A percentile compares a stretch with the other conserved stretches of the same genome.
These are phyloP conservation scores for Penicillium crustosum DNA, from an alignment of 2,329 filamentous ascomycete species.

Conservation along the genomic window DNA sequence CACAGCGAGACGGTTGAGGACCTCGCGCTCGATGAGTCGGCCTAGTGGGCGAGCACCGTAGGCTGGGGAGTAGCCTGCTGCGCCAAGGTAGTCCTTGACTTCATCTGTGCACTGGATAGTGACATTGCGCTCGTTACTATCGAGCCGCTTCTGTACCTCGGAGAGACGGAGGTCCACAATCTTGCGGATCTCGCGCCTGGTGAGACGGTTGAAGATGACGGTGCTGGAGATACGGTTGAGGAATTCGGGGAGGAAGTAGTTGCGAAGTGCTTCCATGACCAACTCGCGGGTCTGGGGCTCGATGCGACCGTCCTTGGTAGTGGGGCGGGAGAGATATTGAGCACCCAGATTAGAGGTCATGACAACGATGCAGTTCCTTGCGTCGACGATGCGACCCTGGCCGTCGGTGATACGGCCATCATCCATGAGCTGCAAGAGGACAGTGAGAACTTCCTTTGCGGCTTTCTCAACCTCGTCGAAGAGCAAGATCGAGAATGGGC, in stretches of 20 bases:
- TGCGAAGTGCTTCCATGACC: conserved; percentile 85
- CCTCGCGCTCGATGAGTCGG: conserved; percentile 93
- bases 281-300: conserved; percentile 82
- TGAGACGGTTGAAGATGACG: conserved; percentile 98
- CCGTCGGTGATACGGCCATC: conserved; percentile 98
- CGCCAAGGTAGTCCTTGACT: conserved; percentile 90
- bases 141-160: conserved; percentile 91
- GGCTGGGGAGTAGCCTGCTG: conserved; percentile 87
- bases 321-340: conserved; percentile 82
- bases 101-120: conserved; percentile 76
- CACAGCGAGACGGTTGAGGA: conserved; percentile 89
- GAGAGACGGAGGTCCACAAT: conserved; percentile 87
- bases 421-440: conserved; percentile 98
- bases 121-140: conserved; percentile 80
- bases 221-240: conserved; percentile 95
- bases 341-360: conserved; percentile 98
- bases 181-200: conserved; percentile 82
- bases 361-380: conserved; percentile 97
- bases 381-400: conserved; percentile 91
- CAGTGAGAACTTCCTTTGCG: conserved; percentile 94
- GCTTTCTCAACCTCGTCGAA: conserved; percentile 99
- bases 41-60: conserved; percentile 90
- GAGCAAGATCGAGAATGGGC: conserved; percentile 94
- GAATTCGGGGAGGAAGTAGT: conserved; percentile 98
- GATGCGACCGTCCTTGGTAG: conserved; percentile 76